These are phyloP conservation scores for Wickerhamiella sergipiensis DNA, from an alignment of 805 yeast genomes.

Conservation along the genomic window DNA sequence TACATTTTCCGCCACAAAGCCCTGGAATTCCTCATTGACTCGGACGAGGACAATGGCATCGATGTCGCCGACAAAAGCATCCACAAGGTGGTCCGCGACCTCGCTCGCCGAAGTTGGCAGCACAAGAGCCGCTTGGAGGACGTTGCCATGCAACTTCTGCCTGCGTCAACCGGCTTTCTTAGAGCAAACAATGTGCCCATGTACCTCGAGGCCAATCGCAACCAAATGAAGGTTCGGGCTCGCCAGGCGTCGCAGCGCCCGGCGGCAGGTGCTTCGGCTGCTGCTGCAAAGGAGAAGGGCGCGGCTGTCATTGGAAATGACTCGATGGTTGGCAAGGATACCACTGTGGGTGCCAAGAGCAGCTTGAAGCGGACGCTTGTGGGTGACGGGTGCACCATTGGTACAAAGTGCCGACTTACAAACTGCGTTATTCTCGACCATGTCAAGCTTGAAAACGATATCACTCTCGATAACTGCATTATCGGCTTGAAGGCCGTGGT, in stretches of 20 bases:
- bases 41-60: slow-evolving; percentile 17
- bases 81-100: slow-evolving; percentile 50
- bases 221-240: slow-evolving; percentile 50
- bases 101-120: slow-evolving; percentile 87
- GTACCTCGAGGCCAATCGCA: slow-evolving; percentile 80
- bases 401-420: slow-evolving; percentile 74
- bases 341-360: slow-evolving; percentile 67
- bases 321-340: slow-evolving; percentile 56
- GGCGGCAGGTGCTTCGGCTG: slow-evolving; percentile 8
- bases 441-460: slow-evolving; percentile 64
- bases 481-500: slow-evolving; percentile 60
- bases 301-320: slow-evolving; percentile 79
- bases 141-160: slow-evolving; percentile 57
- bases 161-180: slow-evolving; percentile 43
- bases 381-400: slow-evolving; percentile 62
- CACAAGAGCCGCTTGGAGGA: slow-evolving; percentile 47
- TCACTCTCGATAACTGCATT: slow-evolving; percentile 64
- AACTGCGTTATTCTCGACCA: slow-evolving; percentile 71
- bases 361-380: slow-evolving; percentile 77
- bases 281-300: slow-evolving; percentile 13
- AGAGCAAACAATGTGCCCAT: slow-evolving; percentile 69
- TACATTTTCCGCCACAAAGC: slow-evolving; percentile 47
- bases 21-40: slow-evolving; percentile 34
- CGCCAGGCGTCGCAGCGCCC: slow-evolving; percentile 21
- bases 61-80: slow-evolving; percentile 13